A percentile compares a stretch with the other conserved stretches of the same genome.
Evolutionary conservation across 1,284 basidiomycete genomes (phyloP).

Genomic region (Cryptococcus wingfieldii): DNA sequence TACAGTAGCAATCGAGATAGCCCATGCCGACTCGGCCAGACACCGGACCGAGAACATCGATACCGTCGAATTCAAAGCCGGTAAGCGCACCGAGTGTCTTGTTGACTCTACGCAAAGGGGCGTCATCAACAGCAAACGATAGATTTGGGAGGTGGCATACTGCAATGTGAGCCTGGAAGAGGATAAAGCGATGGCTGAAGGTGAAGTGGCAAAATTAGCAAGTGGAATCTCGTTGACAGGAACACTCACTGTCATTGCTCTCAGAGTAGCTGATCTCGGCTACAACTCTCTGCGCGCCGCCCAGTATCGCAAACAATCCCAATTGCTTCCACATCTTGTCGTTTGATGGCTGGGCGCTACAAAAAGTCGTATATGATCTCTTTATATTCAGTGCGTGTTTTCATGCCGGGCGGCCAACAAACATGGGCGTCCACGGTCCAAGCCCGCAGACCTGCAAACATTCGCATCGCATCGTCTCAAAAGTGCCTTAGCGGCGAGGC

Average conservation of each 20-base stretch:
- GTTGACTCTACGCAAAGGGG: slow-evolving; percentile 6
- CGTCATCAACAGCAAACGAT: not conserved
- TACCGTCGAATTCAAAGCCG: slow-evolving; percentile 10
- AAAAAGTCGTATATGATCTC: too few relatives aligned
- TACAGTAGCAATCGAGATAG: slow-evolving; percentile 14
- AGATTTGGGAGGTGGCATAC: not conserved
- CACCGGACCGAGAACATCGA: slow-evolving; percentile 14
- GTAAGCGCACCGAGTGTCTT: slow-evolving; percentile 14
- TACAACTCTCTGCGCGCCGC: not conserved
- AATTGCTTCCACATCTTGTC: not conserved
- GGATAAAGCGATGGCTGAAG: not conserved
- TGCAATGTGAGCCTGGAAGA: not conserved
- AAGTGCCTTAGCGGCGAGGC: too few relatives aligned
- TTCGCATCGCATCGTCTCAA: too few relatives aligned
- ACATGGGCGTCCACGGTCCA: too few relatives aligned
- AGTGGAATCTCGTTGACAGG: not conserved
- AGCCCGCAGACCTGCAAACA: too few relatives aligned
- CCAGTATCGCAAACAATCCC: not conserved
- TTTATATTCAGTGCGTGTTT: too few relatives aligned
- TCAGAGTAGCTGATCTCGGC: not conserved
- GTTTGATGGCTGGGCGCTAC: too few relatives aligned
- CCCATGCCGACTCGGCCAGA: slow-evolving; percentile 8
- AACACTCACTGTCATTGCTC: not conserved
- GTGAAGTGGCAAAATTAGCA: not conserved
- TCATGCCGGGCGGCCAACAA: too few relatives aligned